These are phyloP conservation scores for Apiotrichum brassicae DNA, from an alignment of 1,284 basidiomycete species.

Conservation along the genomic window DNA sequence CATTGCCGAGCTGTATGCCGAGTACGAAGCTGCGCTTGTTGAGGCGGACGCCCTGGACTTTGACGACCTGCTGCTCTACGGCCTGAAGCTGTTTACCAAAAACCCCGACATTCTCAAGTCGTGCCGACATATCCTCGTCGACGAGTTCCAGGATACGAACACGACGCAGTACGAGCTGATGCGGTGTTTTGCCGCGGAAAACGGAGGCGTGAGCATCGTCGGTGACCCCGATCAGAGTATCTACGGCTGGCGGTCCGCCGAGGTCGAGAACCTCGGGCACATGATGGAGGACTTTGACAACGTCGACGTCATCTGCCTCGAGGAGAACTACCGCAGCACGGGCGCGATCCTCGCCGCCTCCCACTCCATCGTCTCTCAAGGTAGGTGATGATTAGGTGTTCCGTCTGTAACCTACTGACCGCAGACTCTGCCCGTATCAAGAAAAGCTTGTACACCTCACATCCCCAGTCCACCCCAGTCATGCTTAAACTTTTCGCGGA, in stretches of 20 bases:
- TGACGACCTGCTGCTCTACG: constrained; percentile 76
- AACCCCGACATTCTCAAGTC: constrained; percentile 56
- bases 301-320: constrained; percentile 65
- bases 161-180: constrained; percentile 78
- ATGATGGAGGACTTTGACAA: constrained; percentile 66
- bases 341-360: constrained; percentile 68
- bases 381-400: constrained; percentile 42
- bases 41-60: constrained; percentile 75
- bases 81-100: constrained; percentile 62
- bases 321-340: constrained; percentile 85
- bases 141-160: constrained; percentile 89
- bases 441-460: constrained; percentile 69
- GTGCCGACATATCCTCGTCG: constrained; percentile 75
- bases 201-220: constrained; percentile 68
- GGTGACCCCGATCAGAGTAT: constrained; percentile 93
- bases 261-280: constrained; percentile 67
- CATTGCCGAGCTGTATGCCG: constrained; percentile 55
- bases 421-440: constrained; percentile 55
- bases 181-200: constrained; percentile 58
- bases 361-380: constrained; percentile 73
- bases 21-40: constrained; percentile 62
- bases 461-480: constrained; percentile 56
- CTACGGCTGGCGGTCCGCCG: constrained; percentile 84
- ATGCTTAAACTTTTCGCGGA: constrained; percentile 48
- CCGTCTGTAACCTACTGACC: neutral